Evolutionary conservation across 2,329 filamentous ascomycete genomes (phyloP).

Genomic region (Alternaria conjuncta): DNA sequence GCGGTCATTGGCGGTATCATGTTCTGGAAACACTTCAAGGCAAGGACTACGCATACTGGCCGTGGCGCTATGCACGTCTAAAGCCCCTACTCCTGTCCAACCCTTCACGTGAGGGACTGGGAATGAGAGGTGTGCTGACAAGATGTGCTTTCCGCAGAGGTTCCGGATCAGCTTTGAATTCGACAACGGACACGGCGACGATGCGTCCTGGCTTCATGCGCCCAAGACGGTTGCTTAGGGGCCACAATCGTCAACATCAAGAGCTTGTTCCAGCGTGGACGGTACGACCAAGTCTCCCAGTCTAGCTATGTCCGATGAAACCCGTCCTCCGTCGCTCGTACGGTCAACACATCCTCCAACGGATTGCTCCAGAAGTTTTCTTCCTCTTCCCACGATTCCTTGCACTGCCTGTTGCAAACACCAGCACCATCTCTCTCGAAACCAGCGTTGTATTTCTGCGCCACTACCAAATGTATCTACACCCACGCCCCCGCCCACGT

Average conservation of each 20-base stretch:
- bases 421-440: background rate
- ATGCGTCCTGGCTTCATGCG: background rate
- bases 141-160: background rate
- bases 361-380: background rate
- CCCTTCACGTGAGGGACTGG: background rate
- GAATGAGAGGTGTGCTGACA: slow-evolving; percentile 6
- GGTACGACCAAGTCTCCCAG: background rate
- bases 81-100: slow-evolving; percentile 2
- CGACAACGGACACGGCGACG: background rate
- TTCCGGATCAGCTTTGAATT: slow-evolving; percentile 9
- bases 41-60: slow-evolving; percentile 33
- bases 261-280: background rate
- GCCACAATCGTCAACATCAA: background rate
- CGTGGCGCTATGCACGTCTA: slow-evolving; percentile 31
- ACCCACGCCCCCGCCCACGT: background rate
- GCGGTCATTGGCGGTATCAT: slow-evolving; percentile 62
- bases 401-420: background rate
- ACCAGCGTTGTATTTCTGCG: background rate
- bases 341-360: background rate
- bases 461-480: background rate
- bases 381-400: background rate
- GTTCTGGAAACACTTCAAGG: slow-evolving; percentile 57
- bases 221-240: slow-evolving; percentile 2
- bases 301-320: background rate
- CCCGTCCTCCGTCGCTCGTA: background rate